Evolutionary conservation across 129 eudicot species (phyloP).

Genomic region (Erigeron canadensis): DNA sequence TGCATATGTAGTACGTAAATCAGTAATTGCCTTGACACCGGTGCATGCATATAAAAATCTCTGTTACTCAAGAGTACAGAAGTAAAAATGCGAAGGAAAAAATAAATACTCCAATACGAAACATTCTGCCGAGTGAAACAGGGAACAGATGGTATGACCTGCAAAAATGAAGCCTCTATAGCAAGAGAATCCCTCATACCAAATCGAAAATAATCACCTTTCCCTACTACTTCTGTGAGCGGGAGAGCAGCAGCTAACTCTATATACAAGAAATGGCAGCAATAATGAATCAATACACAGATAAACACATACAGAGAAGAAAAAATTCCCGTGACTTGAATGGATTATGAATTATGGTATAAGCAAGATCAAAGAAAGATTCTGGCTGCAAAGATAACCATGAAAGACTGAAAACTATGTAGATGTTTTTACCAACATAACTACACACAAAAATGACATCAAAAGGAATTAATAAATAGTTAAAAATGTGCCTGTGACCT

Average conservation of each 20-base stretch:
- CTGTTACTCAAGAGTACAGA: not conserved
- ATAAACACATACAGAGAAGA: constrained; percentile 9
- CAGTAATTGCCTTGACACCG: constrained; percentile 9
- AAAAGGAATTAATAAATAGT: too few species aligned
- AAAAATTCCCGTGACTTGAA: not conserved
- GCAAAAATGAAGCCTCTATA: constrained; percentile 93
- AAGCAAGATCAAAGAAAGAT: not conserved
- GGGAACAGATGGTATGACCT: constrained; percentile 45
- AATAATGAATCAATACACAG: not conserved
- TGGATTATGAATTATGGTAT: constrained; percentile 14
- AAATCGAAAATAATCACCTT: constrained; percentile 94
- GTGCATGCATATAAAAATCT: constrained; percentile 2
- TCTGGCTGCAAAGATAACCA: not conserved
- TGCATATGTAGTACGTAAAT: constrained; percentile 31
- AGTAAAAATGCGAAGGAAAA: constrained; percentile 6
- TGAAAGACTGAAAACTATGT: not conserved
- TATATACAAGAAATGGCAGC: constrained; percentile 34
- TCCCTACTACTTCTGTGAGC: constrained; percentile 76
- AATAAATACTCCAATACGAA: constrained; percentile 15
- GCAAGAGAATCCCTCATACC: constrained; percentile 99
- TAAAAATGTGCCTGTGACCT: not conserved
- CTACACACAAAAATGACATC: not conserved
- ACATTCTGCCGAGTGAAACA: not conserved
- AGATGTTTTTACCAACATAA: constrained; percentile 1
- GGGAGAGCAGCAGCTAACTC: constrained; percentile 92